These are phyloP conservation scores for Spizellomyces sp. DNA, from an alignment of 192 early-diverging fungal species.

Conservation along the genomic window DNA sequence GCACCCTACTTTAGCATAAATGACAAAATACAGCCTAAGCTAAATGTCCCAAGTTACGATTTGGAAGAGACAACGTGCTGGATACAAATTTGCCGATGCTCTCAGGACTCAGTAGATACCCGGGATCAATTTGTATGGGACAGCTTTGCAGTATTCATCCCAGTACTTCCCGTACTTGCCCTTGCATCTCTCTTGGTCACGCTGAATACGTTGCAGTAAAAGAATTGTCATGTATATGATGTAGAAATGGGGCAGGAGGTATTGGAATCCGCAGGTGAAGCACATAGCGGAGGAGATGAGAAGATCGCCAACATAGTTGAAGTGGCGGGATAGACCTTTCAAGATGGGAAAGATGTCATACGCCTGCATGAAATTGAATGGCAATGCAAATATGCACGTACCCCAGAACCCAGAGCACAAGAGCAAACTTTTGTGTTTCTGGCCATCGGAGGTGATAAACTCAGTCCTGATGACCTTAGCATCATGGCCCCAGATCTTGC, in stretches of 20 bases:
- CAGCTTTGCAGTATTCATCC: slow-evolving; percentile 67
- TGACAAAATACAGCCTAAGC: no score
- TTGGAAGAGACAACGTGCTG: no score
- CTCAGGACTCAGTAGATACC: slow-evolving; percentile 31
- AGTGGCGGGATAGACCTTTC: slow-evolving; percentile 69
- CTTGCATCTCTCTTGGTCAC: slow-evolving; percentile 71
- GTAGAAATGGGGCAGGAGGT: slow-evolving; percentile 79
- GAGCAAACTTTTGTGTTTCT: slow-evolving; percentile 64
- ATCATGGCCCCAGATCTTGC: slow-evolving; percentile 76
- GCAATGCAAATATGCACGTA: background rate
- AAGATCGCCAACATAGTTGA: slow-evolving; percentile 82
- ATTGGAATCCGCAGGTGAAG: slow-evolving; percentile 66
- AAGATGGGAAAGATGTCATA: background rate
- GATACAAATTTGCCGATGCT: background rate
- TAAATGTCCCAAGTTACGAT: no score
- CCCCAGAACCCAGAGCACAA: slow-evolving; percentile 82
- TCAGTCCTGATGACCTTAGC: slow-evolving; percentile 72
- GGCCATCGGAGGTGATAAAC: slow-evolving; percentile 73
- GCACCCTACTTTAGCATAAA: no score
- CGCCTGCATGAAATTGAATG: slow-evolving; percentile 19
- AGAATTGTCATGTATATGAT: slow-evolving; percentile 79
- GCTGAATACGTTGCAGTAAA: slow-evolving; percentile 64
- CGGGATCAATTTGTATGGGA: slow-evolving; percentile 60
- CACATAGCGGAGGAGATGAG: slow-evolving; percentile 74
- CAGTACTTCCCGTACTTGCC: slow-evolving; percentile 86